These are phyloP conservation scores for Oryza meridionalis DNA, from an alignment of 176 grass and related monocot species.

Conservation along the genomic window DNA sequence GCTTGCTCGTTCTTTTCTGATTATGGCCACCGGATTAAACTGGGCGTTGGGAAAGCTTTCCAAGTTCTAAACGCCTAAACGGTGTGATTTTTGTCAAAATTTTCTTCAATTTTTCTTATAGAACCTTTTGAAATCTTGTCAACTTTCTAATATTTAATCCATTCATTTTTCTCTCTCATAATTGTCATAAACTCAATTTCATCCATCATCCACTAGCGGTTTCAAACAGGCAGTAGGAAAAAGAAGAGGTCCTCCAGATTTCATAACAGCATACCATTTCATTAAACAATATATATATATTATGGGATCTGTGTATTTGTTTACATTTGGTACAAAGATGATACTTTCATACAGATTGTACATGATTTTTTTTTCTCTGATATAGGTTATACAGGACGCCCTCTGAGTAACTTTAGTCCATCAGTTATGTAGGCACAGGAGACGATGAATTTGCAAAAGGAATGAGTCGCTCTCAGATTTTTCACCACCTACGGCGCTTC, in stretches of 20 bases:
- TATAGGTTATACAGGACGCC: constrained; percentile 8
- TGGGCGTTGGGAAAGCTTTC: too few species aligned
- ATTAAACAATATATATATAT: constrained; percentile 29
- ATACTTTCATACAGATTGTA: constrained; percentile 29
- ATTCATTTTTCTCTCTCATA: too few species aligned
- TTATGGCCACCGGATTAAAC: too few species aligned
- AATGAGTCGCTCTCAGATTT: background rate
- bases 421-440: background rate
- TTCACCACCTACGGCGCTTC: constrained; percentile 65
- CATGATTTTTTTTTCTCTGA: background rate
- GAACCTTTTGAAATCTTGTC: too few species aligned
- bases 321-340: constrained; percentile 24
- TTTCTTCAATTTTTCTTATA: too few species aligned
- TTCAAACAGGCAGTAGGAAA: background rate
- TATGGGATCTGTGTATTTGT: constrained; percentile 8
- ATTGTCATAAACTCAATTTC: too few species aligned
- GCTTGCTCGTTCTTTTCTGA: too few species aligned
- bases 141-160: too few species aligned
- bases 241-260: background rate
- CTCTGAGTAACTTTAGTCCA: background rate
- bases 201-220: too few species aligned
- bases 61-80: too few species aligned
- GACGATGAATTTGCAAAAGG: background rate
- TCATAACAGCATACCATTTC: background rate
- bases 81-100: too few species aligned